Conservation (phyloP, 148 eudicot genomes). For the Nepenthes mirabilis region DNA sequence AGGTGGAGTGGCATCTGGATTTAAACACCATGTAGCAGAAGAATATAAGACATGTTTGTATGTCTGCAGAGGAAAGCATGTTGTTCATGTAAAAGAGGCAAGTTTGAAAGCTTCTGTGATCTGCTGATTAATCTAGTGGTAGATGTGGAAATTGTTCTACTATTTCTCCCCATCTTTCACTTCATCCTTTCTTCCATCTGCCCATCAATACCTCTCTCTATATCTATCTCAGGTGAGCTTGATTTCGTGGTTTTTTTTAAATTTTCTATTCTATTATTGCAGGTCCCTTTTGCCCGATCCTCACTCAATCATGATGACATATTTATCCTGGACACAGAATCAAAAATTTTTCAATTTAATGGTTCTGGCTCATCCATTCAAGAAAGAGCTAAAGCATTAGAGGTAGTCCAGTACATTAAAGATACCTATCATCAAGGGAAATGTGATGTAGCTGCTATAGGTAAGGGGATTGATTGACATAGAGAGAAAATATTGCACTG, state of each 20-base stretch:
- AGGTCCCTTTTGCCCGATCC: slow-evolving; percentile 91
- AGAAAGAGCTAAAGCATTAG: slow-evolving; percentile 98
- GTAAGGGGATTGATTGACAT: slow-evolving; percentile 26
- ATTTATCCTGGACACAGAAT: slow-evolving; percentile 80
- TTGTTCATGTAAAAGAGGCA: slow-evolving; percentile 88
- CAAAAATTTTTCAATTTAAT: slow-evolving; percentile 84
- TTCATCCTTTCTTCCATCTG: neutral
- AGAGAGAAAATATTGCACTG: neutral
- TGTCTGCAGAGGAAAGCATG: slow-evolving; percentile 89
- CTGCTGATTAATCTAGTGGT: too few species aligned
- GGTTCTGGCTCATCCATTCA: slow-evolving; percentile 90
- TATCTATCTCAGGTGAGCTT: too few species aligned
- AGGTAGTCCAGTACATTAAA: slow-evolving; percentile 87
- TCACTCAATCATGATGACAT: slow-evolving; percentile 93
- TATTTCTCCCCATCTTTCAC: neutral
- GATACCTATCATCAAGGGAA: slow-evolving; percentile 91
- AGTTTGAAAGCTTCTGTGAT: slow-evolving; percentile 6
- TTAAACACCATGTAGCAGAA: slow-evolving; percentile 62
- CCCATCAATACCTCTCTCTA: neutral
- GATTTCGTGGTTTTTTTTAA: neutral
- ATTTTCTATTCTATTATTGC: slow-evolving; percentile 13
- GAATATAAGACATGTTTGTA: slow-evolving; percentile 58
- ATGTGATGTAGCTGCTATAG: slow-evolving; percentile 87
- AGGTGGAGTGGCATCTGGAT: slow-evolving; percentile 84
- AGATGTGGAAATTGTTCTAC: neutral